Conservation (phyloP, 352 stramenopile species). For the Globisporangium takayamanum region DNA sequence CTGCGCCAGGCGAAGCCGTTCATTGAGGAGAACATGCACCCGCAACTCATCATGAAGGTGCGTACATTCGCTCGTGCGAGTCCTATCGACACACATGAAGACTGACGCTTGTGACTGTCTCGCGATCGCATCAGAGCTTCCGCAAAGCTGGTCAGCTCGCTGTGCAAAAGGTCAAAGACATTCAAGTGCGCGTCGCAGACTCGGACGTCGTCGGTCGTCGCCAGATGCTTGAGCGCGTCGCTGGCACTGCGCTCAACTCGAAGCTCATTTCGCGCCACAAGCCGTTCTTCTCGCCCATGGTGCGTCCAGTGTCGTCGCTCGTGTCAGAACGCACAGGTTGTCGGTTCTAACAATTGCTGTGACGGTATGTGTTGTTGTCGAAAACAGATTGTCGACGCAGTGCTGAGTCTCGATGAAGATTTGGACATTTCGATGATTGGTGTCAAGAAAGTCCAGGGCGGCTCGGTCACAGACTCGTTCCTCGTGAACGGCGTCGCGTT, state of each 20-base stretch:
- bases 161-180: slow-evolving; percentile 81
- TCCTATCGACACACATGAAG: neutral
- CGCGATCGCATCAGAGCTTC: slow-evolving; percentile 40
- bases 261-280: slow-evolving; percentile 98
- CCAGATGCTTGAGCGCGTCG: slow-evolving; percentile 90
- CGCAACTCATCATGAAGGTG: slow-evolving; percentile 88
- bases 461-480: slow-evolving; percentile 97
- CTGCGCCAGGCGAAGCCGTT: slow-evolving; percentile 97
- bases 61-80: neutral
- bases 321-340: neutral
- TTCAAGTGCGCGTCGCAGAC: slow-evolving; percentile 79
- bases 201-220: slow-evolving; percentile 69
- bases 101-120: neutral
- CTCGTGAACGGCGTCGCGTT: slow-evolving; percentile 98
- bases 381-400: slow-evolving; percentile 90
- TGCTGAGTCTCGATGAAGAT: slow-evolving; percentile 89
- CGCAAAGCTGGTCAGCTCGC: slow-evolving; percentile 80
- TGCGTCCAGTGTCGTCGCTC: slow-evolving; percentile 11
- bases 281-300: slow-evolving; percentile 97
- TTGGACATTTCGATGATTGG: slow-evolving; percentile 91
- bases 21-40: slow-evolving; percentile 96
- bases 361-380: neutral
- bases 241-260: slow-evolving; percentile 96
- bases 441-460: slow-evolving; percentile 98
- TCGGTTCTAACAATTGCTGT: neutral